Conservation (phyloP, 1,284 basidiomycete genomes). For the Austroboletus rostrupii region DNA sequence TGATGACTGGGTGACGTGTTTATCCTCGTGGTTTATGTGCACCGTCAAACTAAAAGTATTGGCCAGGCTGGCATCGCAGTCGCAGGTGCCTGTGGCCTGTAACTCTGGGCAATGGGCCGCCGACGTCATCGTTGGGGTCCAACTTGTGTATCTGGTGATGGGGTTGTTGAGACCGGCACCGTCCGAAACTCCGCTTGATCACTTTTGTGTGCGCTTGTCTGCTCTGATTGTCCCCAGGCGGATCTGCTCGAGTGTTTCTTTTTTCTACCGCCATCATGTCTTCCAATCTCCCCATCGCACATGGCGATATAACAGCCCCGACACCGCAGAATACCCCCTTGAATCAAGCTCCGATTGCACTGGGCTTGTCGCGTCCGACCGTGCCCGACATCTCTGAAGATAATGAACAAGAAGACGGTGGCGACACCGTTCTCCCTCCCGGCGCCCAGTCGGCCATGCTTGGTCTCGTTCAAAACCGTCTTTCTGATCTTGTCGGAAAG, state of each 20-base stretch:
- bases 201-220: constrained; percentile 18
- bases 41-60: too few relatives aligned
- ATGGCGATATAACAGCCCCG: constrained; percentile 55
- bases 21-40: too few relatives aligned
- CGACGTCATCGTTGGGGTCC: too few relatives aligned
- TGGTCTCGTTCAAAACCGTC: constrained; percentile 61
- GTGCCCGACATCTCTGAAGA: constrained; percentile 70
- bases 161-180: constrained; percentile 17
- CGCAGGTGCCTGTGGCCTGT: too few relatives aligned
- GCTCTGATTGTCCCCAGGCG: constrained; percentile 23
- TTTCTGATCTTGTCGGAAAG: constrained; percentile 69
- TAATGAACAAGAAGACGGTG: constrained; percentile 54
- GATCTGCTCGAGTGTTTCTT: constrained; percentile 16
- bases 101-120: too few relatives aligned
- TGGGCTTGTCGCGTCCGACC: constrained; percentile 62
- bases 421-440: constrained; percentile 30
- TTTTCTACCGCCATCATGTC: constrained; percentile 40
- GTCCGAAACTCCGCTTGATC: constrained; percentile 32
- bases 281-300: constrained; percentile 43
- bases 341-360: constrained; percentile 63
- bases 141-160: not conserved
- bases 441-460: constrained; percentile 48
- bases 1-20: too few relatives aligned
- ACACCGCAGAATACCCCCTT: constrained; percentile 83
- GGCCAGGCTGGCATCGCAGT: too few relatives aligned